phyloP scores from a whole-genome alignment of 176 grass and related monocot species.

The Bothriochloa decipiens region DNA sequence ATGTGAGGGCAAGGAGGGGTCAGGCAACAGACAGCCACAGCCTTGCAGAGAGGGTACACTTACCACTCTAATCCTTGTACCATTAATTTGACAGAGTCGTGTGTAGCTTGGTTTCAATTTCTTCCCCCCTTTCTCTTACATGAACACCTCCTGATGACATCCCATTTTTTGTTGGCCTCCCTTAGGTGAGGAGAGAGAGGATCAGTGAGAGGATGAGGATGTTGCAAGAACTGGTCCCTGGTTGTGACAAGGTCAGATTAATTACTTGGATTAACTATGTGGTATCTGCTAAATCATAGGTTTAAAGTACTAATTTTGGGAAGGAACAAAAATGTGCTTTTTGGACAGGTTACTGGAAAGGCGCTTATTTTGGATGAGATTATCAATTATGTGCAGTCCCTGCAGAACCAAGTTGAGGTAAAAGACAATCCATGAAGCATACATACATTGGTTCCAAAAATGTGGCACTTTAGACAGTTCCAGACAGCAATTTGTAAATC shows the following conservation, averaged over 20 bases:
- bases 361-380: conserved; percentile 92
- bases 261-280: conserved; percentile 20
- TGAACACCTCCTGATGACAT: conserved; percentile 13
- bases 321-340: conserved; percentile 32
- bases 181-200: conserved; percentile 89
- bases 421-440: not conserved
- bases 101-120: conserved; percentile 21
- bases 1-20: conserved; percentile 97
- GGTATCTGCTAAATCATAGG: not conserved
- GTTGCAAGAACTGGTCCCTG: conserved; percentile 87
- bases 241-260: conserved; percentile 86
- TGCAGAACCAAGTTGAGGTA: conserved; percentile 99
- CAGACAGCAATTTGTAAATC: not conserved
- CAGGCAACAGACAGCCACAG: conserved; percentile 98
- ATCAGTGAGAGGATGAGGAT: conserved; percentile 97
- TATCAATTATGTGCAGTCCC: conserved; percentile 88
- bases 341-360: conserved; percentile 77
- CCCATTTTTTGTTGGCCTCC: not conserved
- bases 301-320: conserved; percentile 24
- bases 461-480: conserved; percentile 10
- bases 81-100: conserved; percentile 23
- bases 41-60: conserved; percentile 85
- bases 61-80: conserved; percentile 20
- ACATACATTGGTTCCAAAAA: conserved; percentile 7
- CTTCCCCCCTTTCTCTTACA: conserved; percentile 21